Base-by-base conservation (phyloP, 495 filamentous ascomycete species). In the Penicillium taxi region DNA sequence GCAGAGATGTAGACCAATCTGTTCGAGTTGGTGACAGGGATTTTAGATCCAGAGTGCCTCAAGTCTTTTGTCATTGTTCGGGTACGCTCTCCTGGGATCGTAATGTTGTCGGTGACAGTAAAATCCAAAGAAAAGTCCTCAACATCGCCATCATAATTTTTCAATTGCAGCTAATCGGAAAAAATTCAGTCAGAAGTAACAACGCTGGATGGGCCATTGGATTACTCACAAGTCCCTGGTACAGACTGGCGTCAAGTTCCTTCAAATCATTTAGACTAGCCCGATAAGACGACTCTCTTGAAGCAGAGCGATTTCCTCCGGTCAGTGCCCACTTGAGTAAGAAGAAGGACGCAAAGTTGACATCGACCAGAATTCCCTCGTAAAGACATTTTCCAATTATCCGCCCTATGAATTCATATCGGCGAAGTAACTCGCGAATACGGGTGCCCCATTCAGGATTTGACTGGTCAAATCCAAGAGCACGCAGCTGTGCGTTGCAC, bases 371-470 rank as follows among this genome's bases (percentile, higher is more conserved):
- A 32, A 99, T 96, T 2, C 90, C 89, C 63, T 99, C 91, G 48
- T 99, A 99, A 36, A 99, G 70, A 61, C 91, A 99, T 58, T 99
- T 99, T 3, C 91, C 91, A 27, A 99, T 80, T 18, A 96, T 73
- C 5, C 91, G 79, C 8, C 91, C 91, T 0, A 94, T 66, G 45
- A 99, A 99, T 52, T 96, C 90, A 52, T 89, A 96, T 7, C 81
- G 76, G 38, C 73, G 73, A 5, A 91, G 64, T 6, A 90, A 58
- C 22, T 82, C 71, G 8, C 63, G 60, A 12, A 88, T 68, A 8
- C 60, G 54, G 8, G 73, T 69, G 9, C 64, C 70, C 70, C 75
- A 86, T 2, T 74, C 70, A 1, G 59, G 28, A 16, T 60, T 68
- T 15, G 61, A 56, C 46, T 86, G 80, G 2, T 31, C 36, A 6